Base-by-base conservation (phyloP, 306 rosid genomes). In the Fragaria iinumae region DNA sequence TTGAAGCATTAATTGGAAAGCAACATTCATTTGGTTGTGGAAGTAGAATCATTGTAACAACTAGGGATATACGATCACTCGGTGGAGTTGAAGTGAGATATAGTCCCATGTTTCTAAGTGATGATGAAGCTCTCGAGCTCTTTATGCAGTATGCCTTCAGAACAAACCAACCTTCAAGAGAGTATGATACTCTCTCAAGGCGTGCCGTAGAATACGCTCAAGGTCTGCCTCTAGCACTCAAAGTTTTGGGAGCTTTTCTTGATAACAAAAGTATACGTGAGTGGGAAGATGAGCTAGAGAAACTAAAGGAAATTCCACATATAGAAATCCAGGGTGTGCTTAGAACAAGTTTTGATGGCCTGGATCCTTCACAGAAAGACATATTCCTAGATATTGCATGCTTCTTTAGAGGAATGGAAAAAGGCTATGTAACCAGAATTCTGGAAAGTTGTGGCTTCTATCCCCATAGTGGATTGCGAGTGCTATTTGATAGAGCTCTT, bases 361-460 rank as follows among this genome's bases (percentile, higher is more conserved):
- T 78, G 38, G 71, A 60, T 32, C 12, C 9, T 2, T 4, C 39
- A 57, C 77, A 71, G 66, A 81, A 77, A 70, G 72, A 62, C 20
- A 78, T 77, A 7, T 84, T 84, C 34, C 29, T 84, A 23, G 76
- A 73, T 17, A 6, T 17, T 50, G 7, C 56, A 21, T 85, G 89
- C 55, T 88, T 83, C 74, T 88, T 88, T 64, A 81, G 81, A 16
- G 89, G 89, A 65, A 81, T 76, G 80, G 63, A 72, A 18, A 16
- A 18, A 75, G 72, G 21, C 21, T 50, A 47, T 71, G 83, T 81
- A 0, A 67, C 27, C 17, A 65, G 72, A 29, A 66, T 81, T 4
- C 49, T 83, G 5, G 76, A 81, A 10, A 47, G 23, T 27, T 69
- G 74, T 13, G 86, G 80, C 1, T 71, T 75, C 69, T 20, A 36